These are phyloP conservation scores for Sistotremastrum suecicum DNA, from an alignment of 768 basidiomycete genomes.

Conservation along the genomic window DNA sequence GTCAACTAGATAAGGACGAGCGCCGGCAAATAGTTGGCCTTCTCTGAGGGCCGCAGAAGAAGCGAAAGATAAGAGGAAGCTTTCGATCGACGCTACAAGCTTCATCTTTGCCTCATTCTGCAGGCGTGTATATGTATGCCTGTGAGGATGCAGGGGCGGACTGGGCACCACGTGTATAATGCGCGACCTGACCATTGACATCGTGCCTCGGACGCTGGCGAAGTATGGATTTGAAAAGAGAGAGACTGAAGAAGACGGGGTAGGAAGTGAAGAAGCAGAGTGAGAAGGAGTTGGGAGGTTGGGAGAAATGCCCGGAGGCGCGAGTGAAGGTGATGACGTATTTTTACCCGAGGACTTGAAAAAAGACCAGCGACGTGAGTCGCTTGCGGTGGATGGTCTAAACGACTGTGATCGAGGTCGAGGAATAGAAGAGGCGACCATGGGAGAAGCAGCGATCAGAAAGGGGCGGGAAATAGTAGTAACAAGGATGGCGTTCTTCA, in stretches of 20 bases:
- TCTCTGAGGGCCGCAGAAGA: conserved; percentile 8
- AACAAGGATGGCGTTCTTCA: conserved; percentile 26
- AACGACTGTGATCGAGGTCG: not conserved
- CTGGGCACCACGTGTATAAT: not conserved
- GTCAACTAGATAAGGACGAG: conserved; percentile 17
- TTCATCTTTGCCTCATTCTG: conserved; percentile 7
- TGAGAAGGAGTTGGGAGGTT: conserved; percentile 1
- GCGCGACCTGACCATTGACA: not conserved
- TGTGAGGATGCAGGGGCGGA: conserved; percentile 1
- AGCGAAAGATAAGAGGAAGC: conserved; percentile 23
- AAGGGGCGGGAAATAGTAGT: conserved; percentile 25
- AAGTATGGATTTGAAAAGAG: not conserved
- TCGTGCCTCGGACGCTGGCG: not conserved
- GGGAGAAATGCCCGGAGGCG: conserved; percentile 5
- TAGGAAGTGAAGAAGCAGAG: conserved; percentile 14
- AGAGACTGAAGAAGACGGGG: conserved; percentile 16
- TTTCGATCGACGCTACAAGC: conserved; percentile 22
- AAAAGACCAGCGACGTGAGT: conserved; percentile 5
- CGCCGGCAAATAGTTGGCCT: conserved; percentile 8
- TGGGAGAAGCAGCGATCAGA: conserved; percentile 13
- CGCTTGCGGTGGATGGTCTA: conserved; percentile 4
- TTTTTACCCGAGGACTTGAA: conserved; percentile 3
- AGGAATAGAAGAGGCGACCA: not conserved
- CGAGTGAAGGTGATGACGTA: conserved; percentile 10
- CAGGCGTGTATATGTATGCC: conserved; percentile 6